These are phyloP conservation scores for Myriosclerotinia duriaeana DNA, from an alignment of 2,329 filamentous ascomycete species.

Conservation along the genomic window DNA sequence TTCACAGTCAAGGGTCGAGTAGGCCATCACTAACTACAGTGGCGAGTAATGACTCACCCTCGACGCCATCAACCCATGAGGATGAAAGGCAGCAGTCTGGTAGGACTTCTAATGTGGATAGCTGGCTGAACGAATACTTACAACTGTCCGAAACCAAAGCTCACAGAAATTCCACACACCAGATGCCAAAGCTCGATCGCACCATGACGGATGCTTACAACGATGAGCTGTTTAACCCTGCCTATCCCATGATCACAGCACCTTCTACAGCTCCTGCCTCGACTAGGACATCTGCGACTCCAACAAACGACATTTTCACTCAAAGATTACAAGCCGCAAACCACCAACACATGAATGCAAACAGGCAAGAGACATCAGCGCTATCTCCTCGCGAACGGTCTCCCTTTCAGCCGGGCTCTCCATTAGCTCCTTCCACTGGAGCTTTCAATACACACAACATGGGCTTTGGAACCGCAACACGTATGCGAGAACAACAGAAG, in stretches of 20 bases:
- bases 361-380: constrained; percentile 49
- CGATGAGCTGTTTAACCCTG: constrained; percentile 73
- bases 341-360: constrained; percentile 65
- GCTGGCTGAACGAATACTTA: constrained; percentile 67
- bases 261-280: constrained; percentile 50
- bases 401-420: constrained; percentile 74
- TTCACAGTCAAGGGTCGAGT: constrained; percentile 16
- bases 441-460: constrained; percentile 43
- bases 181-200: constrained; percentile 73
- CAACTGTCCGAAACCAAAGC: constrained; percentile 48
- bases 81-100: constrained; percentile 55
- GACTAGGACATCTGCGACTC: constrained; percentile 40
- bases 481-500: constrained; percentile 61
- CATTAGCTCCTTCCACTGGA: constrained; percentile 50
- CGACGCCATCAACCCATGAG: constrained; percentile 54
- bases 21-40: constrained; percentile 55
- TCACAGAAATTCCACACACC: constrained; percentile 50
- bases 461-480: constrained; percentile 54
- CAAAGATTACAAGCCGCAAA: constrained; percentile 79
- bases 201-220: constrained; percentile 83
- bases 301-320: constrained; percentile 63
- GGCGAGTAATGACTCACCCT: constrained; percentile 62
- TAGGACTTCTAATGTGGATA: constrained; percentile 46
- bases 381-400: constrained; percentile 65
- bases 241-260: constrained; percentile 58